Conservation (phyloP, 139 green algal genomes). For the Chlorella sorokiniana region DNA sequence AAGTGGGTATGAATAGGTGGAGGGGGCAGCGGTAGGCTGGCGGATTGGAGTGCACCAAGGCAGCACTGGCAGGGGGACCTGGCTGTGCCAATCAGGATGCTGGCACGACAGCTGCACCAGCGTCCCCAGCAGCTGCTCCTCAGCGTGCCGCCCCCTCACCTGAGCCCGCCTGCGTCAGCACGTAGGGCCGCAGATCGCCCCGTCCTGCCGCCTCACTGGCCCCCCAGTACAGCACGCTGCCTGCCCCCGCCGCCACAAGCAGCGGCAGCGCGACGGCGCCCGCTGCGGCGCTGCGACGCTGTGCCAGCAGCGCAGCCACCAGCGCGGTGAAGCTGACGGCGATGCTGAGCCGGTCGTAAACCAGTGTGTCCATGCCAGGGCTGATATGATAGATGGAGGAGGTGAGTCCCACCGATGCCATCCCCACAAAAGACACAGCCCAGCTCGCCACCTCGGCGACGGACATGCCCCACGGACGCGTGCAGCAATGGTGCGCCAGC, state of each 20-base stretch:
- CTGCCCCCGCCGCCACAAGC: neutral
- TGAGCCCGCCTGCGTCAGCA: neutral
- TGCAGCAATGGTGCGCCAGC: neutral
- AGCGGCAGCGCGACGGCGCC: neutral
- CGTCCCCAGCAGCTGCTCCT: neutral
- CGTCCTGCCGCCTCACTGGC: neutral
- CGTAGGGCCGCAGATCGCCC: conserved; percentile 7
- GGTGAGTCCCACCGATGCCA: too few relatives aligned
- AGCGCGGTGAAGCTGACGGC: neutral
- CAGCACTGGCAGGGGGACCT: too few relatives aligned
- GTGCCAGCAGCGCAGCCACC: neutral
- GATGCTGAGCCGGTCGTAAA: conserved; percentile 7
- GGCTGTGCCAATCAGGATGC: neutral
- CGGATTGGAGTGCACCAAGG: neutral
- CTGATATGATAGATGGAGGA: neutral
- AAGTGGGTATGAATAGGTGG: neutral
- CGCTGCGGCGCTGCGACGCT: neutral
- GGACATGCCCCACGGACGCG: neutral
- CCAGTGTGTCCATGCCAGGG: neutral
- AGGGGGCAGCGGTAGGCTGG: neutral
- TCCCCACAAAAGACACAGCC: too few relatives aligned
- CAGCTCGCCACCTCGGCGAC: neutral
- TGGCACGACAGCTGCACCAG: neutral
- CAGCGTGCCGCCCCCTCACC: neutral
- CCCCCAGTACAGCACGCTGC: conserved; percentile 8